Conservation (phyloP, 441 rosid genomes). For the Corymbia calophylla region DNA sequence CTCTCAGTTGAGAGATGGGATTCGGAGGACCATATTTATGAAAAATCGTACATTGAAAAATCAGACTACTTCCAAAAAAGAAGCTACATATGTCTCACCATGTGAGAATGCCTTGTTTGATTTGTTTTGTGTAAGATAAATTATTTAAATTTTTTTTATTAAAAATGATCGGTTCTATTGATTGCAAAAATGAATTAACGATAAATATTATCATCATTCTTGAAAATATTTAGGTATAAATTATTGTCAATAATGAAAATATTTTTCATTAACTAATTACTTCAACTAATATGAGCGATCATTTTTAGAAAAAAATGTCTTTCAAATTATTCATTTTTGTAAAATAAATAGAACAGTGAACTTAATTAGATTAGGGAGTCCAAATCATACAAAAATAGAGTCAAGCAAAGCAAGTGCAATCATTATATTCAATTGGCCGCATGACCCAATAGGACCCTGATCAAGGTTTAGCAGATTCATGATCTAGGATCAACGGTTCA, state of each 20-base stretch:
- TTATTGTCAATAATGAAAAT: not conserved
- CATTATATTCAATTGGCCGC: not conserved
- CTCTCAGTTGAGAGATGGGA: not conserved
- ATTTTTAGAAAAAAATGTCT: not conserved
- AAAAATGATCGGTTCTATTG: rapidly evolving
- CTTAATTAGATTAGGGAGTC: not conserved
- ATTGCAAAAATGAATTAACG: not conserved
- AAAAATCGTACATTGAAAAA: not conserved
- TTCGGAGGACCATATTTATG: not conserved
- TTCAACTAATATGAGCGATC: not conserved
- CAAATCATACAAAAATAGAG: not conserved
- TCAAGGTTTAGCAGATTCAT: not conserved
- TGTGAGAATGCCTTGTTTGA: not conserved
- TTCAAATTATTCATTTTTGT: not conserved
- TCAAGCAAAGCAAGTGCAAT: not conserved
- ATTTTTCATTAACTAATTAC: not conserved
- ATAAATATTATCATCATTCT: not conserved
- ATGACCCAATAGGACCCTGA: not conserved
- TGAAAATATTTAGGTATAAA: not conserved
- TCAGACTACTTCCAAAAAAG: not conserved
- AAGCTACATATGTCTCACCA: not conserved
- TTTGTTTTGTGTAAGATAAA: not conserved
- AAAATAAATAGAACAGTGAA: rapidly evolving
- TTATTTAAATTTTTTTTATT: no score
- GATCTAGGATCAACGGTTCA: not conserved